phyloP scores from a whole-genome alignment of 1,139 yeast genomes.

The Magnusiomyces paraingens region DNA sequence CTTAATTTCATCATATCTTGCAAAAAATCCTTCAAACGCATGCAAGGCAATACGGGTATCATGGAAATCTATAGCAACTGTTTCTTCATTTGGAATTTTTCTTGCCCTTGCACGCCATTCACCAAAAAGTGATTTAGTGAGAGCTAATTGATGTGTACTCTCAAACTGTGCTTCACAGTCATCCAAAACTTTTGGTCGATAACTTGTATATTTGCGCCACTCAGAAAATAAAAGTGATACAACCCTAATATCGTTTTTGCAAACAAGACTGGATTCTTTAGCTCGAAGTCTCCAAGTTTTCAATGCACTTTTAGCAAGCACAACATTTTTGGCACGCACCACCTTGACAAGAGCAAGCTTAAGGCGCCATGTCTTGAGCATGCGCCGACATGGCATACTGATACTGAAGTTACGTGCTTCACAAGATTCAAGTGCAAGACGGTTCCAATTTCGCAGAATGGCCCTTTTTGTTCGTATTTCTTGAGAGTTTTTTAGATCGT shows the following conservation, averaged over 20 bases:
- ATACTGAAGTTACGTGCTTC: conserved; percentile 10
- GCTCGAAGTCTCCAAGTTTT: conserved; percentile 7
- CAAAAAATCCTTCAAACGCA: too few relatives aligned
- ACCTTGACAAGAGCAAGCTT: conserved; percentile 1
- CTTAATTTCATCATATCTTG: too few relatives aligned
- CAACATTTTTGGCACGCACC: neutral
- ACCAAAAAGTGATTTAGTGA: too few relatives aligned
- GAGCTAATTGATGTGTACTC: too few relatives aligned
- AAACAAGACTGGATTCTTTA: neutral
- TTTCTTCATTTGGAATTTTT: too few relatives aligned
- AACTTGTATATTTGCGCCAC: conserved; percentile 4
- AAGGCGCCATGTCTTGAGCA: conserved; percentile 10
- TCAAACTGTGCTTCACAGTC: too few relatives aligned
- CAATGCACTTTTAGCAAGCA: conserved; percentile 1
- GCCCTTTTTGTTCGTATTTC: neutral
- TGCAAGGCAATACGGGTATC: too few relatives aligned
- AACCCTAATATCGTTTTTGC: conserved; percentile 7
- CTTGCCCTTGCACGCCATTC: too few relatives aligned
- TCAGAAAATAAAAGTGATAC: conserved; percentile 4
- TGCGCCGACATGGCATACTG: conserved; percentile 3
- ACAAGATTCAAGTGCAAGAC: conserved; percentile 1
- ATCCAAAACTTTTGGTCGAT: too few relatives aligned
- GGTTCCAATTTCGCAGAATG: conserved; percentile 6
- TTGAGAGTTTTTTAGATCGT: neutral
- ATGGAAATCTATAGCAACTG: too few relatives aligned